phyloP scores from a whole-genome alignment of 768 basidiomycete genomes.

The Tricholoma sp. region DNA sequence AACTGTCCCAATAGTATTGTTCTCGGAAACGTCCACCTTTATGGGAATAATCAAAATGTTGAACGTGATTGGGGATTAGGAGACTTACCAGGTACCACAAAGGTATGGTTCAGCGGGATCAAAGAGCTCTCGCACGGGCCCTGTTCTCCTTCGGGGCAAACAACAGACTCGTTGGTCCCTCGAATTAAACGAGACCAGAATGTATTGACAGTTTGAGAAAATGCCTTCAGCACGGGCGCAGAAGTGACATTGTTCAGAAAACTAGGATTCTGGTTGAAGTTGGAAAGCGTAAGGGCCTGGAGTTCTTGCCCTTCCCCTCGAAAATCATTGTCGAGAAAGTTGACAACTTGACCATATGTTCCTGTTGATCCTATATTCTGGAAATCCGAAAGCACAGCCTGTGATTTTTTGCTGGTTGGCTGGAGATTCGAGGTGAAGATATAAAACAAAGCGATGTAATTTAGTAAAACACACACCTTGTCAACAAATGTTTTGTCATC shows the following conservation, averaged over 20 bases:
- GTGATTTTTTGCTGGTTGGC: slow-evolving; percentile 66
- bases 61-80: neutral
- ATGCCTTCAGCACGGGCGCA: slow-evolving; percentile 57
- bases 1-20: slow-evolving; percentile 71
- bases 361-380: slow-evolving; percentile 38
- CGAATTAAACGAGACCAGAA: slow-evolving; percentile 83
- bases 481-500: slow-evolving; percentile 92
- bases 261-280: slow-evolving; percentile 57
- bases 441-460: neutral
- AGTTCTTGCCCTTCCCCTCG: slow-evolving; percentile 84
- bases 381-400: slow-evolving; percentile 69
- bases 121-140: slow-evolving; percentile 73
- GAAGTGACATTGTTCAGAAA: slow-evolving; percentile 71
- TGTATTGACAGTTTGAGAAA: slow-evolving; percentile 72
- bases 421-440: slow-evolving; percentile 24
- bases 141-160: slow-evolving; percentile 48
- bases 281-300: slow-evolving; percentile 50
- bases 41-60: neutral
- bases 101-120: slow-evolving; percentile 88
- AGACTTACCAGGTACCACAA: slow-evolving; percentile 77
- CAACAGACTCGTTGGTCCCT: slow-evolving; percentile 60
- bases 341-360: slow-evolving; percentile 60
- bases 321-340: slow-evolving; percentile 73
- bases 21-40: slow-evolving; percentile 74
- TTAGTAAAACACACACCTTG: slow-evolving; percentile 31